phyloP scores from a whole-genome alignment of 371 early-diverging fungal genomes.

The Choanephora cucurbitarum region DNA sequence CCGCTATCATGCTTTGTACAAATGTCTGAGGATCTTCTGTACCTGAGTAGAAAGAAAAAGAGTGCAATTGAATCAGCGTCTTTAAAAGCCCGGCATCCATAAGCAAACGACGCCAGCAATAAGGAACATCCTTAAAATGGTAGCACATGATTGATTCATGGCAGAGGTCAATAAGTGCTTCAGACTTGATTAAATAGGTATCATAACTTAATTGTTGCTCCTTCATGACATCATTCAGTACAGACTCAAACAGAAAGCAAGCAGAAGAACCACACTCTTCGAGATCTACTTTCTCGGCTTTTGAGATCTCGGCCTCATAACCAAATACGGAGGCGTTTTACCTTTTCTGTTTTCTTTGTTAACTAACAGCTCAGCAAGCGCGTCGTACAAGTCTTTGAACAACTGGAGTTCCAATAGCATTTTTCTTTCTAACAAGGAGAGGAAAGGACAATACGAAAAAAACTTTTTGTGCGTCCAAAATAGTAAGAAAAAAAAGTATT shows the following conservation, averaged over 20 bases:
- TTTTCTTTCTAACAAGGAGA: neutral
- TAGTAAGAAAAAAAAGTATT: no score
- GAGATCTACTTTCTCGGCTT: conserved; percentile 8
- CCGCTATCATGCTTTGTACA: conserved; percentile 35
- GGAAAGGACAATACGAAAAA: no score
- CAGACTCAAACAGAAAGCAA: conserved; percentile 14
- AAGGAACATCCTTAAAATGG: conserved; percentile 57
- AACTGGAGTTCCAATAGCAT: conserved; percentile 8
- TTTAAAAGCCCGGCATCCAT: conserved; percentile 57
- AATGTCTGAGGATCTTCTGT: neutral
- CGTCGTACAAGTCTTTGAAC: conserved; percentile 19
- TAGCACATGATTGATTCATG: conserved; percentile 42
- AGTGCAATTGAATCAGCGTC: conserved; percentile 30
- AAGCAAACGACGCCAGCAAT: conserved; percentile 56
- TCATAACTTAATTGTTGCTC: neutral
- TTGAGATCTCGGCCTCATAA: neutral
- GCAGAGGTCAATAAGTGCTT: conserved; percentile 38
- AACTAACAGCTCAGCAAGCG: conserved; percentile 6
- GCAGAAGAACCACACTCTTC: conserved; percentile 16
- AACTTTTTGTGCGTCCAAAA: no score
- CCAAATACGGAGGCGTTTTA: neutral
- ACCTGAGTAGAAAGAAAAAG: neutral
- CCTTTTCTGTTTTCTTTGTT: conserved; percentile 14
- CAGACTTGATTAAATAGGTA: neutral
- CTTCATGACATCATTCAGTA: neutral